These are phyloP conservation scores for Glomus cerebriforme DNA, from an alignment of 192 early-diverging fungal species.

Conservation along the genomic window DNA sequence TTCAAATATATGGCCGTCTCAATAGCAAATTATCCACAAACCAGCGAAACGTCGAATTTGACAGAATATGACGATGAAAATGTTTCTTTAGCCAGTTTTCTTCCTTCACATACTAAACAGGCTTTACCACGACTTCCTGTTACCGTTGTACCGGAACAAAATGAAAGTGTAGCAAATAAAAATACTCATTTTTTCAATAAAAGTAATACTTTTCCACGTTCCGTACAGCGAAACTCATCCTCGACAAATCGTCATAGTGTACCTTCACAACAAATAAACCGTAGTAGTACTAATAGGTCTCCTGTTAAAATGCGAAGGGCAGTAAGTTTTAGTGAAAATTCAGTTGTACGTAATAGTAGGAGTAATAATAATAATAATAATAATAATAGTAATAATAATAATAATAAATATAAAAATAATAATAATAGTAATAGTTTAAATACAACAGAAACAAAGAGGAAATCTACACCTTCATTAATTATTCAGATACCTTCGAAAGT, in stretches of 20 bases:
- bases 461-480: neutral
- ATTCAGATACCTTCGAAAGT: neutral
- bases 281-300: neutral
- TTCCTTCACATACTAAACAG: neutral
- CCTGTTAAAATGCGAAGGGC: neutral
- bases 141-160: neutral
- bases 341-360: neutral
- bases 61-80: conserved; percentile 22
- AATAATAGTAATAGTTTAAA: neutral
- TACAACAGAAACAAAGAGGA: neutral
- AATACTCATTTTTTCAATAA: neutral
- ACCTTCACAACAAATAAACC: neutral
- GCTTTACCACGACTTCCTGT: conserved; percentile 1
- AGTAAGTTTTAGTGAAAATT: neutral
- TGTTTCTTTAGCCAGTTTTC: conserved; percentile 8
- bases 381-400: too few relatives aligned
- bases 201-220: neutral
- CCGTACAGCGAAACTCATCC: neutral
- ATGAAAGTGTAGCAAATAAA: neutral
- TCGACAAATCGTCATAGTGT: conserved; percentile 18
- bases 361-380: too few relatives aligned
- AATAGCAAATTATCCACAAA: conserved; percentile 17
- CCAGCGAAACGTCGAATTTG: neutral
- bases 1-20: conserved; percentile 12
- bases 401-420: conserved; percentile 10